A percentile compares a stretch with the other conserved stretches of the same genome.
phyloP scores from a whole-genome alignment of 441 rosid genomes.

The Bocquillonia castaneifolia region DNA sequence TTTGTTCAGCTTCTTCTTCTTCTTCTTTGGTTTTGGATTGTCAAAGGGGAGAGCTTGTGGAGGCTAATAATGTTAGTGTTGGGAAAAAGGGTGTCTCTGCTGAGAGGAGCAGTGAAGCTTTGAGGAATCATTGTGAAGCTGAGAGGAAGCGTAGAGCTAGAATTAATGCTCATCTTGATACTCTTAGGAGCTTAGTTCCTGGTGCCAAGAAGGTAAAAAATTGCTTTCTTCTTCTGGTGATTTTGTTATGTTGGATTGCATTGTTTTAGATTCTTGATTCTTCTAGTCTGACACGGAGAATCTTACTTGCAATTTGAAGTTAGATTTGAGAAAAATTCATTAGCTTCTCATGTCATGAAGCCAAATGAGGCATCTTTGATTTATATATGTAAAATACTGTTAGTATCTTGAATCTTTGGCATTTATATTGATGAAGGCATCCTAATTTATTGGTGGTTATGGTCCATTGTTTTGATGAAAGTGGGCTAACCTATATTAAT shows the following conservation, averaged over 20 bases:
- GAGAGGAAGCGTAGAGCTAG: slow-evolving; percentile 49
- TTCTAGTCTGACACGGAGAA: background rate
- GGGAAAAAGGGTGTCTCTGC: slow-evolving; percentile 32
- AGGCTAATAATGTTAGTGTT: slow-evolving; percentile 28
- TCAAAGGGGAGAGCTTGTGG: slow-evolving; percentile 43
- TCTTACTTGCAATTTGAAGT: background rate
- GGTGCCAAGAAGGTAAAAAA: slow-evolving; percentile 37
- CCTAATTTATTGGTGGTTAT: background rate
- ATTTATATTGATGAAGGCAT: background rate
- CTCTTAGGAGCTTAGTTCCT: slow-evolving; percentile 45
- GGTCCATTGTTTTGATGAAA: background rate
- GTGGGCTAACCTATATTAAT: background rate
- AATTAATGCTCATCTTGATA: slow-evolving; percentile 47
- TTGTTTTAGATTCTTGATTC: background rate
- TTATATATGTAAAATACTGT: background rate
- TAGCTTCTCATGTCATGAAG: background rate
- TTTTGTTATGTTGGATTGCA: no score
- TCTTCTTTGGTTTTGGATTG: slow-evolving; percentile 40
- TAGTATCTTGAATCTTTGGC: background rate
- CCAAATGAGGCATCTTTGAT: background rate
- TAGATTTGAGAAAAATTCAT: background rate
- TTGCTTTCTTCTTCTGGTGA: background rate
- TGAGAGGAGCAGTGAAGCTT: slow-evolving; percentile 37
- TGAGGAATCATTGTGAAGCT: slow-evolving; percentile 47
- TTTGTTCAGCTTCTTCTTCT: background rate